Percentiles rank a stretch among this genome's conserved stretches.
phyloP scores from a whole-genome alignment of 2,329 filamentous ascomycete species.

The Trichoderma sp. region DNA sequence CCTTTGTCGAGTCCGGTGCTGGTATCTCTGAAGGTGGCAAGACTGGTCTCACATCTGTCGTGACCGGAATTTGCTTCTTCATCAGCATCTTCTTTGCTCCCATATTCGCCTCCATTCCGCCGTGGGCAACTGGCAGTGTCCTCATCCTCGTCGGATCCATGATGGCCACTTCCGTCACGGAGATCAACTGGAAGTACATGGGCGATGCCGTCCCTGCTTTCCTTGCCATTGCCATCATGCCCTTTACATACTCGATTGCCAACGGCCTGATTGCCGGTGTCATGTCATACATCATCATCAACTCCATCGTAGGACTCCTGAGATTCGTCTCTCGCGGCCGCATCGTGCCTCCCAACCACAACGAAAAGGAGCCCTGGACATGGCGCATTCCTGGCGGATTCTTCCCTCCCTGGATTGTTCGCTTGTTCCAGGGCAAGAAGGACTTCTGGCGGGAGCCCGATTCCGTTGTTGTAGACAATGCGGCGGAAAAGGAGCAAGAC shows the following conservation, averaged over 20 bases:
- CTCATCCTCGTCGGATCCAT: conserved; percentile 84
- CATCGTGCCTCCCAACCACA: conserved; percentile 72
- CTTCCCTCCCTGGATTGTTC: conserved; percentile 70
- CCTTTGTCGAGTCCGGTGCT: conserved; percentile 86
- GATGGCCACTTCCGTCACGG: conserved; percentile 75
- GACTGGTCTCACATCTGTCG: conserved; percentile 80
- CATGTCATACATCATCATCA: conserved; percentile 74
- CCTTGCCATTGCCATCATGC: conserved; percentile 81
- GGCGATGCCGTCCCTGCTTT: conserved; percentile 85
- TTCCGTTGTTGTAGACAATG: conserved; percentile 22
- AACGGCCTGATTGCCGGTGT: conserved; percentile 84
- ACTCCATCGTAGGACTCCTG: conserved; percentile 68
- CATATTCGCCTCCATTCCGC: conserved; percentile 85
- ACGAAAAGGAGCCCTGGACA: conserved; percentile 78
- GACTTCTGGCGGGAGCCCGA: conserved; percentile 64
- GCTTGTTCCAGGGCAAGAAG: conserved; percentile 66
- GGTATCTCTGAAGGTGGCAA: conserved; percentile 86
- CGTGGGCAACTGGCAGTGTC: conserved; percentile 89
- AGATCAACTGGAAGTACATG: conserved; percentile 88
- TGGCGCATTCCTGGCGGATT: conserved; percentile 75
- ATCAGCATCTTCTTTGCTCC: conserved; percentile 87
- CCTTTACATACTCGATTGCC: conserved; percentile 86
- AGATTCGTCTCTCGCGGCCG: conserved; percentile 67
- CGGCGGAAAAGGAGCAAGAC: conserved; percentile 22
- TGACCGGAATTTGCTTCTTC: conserved; percentile 80